These are phyloP conservation scores for Glebionis coronaria DNA, from an alignment of 129 eudicot species.

Conservation along the genomic window DNA sequence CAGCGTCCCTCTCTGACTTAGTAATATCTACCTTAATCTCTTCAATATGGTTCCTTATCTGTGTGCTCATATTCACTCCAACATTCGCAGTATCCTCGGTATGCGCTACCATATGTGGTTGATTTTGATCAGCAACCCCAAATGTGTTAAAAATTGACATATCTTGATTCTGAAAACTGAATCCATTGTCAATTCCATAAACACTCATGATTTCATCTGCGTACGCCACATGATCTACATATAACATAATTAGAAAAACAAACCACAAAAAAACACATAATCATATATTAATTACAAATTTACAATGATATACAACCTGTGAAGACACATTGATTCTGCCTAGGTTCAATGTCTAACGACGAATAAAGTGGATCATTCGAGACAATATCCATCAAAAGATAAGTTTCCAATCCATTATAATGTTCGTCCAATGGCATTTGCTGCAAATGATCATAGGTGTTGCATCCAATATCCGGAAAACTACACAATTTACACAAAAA, in stretches of 20 bases:
- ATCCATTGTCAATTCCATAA: conserved; percentile 10
- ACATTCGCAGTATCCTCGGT: conserved; percentile 1
- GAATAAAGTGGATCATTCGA: conserved; percentile 39
- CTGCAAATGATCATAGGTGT: conserved; percentile 9
- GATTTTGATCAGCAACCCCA: conserved; percentile 13
- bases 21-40: conserved; percentile 4
- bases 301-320: conserved; percentile 35
- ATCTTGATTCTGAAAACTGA: conserved; percentile 24
- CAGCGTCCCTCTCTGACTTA: conserved; percentile 2
- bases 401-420: conserved; percentile 25
- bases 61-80: neutral
- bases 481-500: conserved; percentile 14
- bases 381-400: conserved; percentile 26
- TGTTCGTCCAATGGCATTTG: conserved; percentile 19
- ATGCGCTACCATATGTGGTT: neutral
- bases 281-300: no score
- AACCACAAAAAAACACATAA: neutral
- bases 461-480: conserved; percentile 28
- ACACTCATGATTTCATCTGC: conserved; percentile 23
- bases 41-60: neutral
- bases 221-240: conserved; percentile 24
- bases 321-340: conserved; percentile 24
- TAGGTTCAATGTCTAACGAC: conserved; percentile 38
- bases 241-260: neutral
- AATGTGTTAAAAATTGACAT: conserved; percentile 11